Evolutionary conservation across 202 grass and related monocot species (phyloP), one percentile per base, ranked within the genome.

Genomic region (Elaeis oleifera): DNA sequence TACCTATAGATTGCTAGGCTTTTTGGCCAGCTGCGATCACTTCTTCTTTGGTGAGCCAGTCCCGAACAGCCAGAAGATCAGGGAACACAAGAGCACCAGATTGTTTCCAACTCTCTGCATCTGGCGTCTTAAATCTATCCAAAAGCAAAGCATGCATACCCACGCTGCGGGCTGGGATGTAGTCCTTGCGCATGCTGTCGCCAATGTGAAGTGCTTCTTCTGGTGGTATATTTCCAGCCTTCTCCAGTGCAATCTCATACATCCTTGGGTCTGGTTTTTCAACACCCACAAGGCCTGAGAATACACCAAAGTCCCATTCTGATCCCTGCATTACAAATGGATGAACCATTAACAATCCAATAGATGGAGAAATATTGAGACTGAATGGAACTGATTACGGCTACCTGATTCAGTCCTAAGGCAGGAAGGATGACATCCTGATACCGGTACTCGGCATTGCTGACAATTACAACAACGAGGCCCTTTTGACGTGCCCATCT

Each of bases 261-360:
- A 90, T 85, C 69, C 68, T 79, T 14, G 56, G 61, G 67, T 96
- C 81, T 1, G 91, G 91, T 39, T 96, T 96, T 79, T 96, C 87
- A 0, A 96, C 60, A 17, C 91, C 91, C 3, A 26, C 76, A 4
- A 90, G 16, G 21, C 91, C 87, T 9, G 87, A 91, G 84, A 96
- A 96, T 60, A 91, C 84, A 28, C 87, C 87, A 51, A 96, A 90
- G 50, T 96, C 91, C 91, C 87, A 96, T 63, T 96, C 91, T 49
- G 84, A 89, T 0, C 87, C 79, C 91, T 90, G 50, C 17, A 4
- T 70, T 15, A 39, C 50, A 60, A 71, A 23, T 68, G 6, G 8
- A 9, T 36, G 32, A 36, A 36, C 32, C 32, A 36, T 36, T 8
- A 36, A 9, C 32, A 2, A 36, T 6, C 32, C 32, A 36, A 36